A percentile compares a stretch with the other conserved stretches of the same genome.
Conservation (phyloP, 2,329 filamentous ascomycete species). For the Exophiala dermatitidis region DNA sequence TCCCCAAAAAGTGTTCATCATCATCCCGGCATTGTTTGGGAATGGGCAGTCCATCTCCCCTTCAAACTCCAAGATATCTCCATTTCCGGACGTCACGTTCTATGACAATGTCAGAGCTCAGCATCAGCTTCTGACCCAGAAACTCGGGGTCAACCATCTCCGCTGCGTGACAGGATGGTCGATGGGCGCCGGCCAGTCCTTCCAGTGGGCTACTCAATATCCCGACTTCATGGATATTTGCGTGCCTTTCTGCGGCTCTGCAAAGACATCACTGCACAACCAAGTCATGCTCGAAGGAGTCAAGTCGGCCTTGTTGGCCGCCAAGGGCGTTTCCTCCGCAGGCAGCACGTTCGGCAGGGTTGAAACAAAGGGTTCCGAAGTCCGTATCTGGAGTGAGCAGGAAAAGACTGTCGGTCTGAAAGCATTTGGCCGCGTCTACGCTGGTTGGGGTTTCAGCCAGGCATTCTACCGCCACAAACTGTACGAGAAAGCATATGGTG, state of each 20-base stretch:
- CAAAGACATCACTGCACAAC: slow-evolving; percentile 59
- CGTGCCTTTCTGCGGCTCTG: slow-evolving; percentile 60
- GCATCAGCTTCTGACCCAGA: slow-evolving; percentile 57
- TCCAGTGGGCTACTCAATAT: slow-evolving; percentile 57
- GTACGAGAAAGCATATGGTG: slow-evolving; percentile 59
- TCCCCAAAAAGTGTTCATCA: slow-evolving; percentile 60
- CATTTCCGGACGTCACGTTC: slow-evolving; percentile 57
- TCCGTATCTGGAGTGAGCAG: slow-evolving; percentile 45
- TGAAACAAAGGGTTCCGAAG: slow-evolving; percentile 34
- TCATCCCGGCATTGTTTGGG: slow-evolving; percentile 62
- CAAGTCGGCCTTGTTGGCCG: slow-evolving; percentile 53
- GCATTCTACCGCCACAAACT: slow-evolving; percentile 67
- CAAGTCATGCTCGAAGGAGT: slow-evolving; percentile 61
- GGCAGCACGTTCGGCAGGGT: slow-evolving; percentile 45
- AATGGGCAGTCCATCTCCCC: slow-evolving; percentile 63
- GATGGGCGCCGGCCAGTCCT: slow-evolving; percentile 63
- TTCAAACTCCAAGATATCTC: slow-evolving; percentile 51
- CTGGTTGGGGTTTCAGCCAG: slow-evolving; percentile 72
- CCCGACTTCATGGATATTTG: slow-evolving; percentile 59
- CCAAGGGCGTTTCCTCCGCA: slow-evolving; percentile 48
- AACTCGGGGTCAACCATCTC: slow-evolving; percentile 54
- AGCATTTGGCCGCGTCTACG: slow-evolving; percentile 67
- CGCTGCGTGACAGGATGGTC: slow-evolving; percentile 61
- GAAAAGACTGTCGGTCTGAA: slow-evolving; percentile 55
- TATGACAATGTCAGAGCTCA: slow-evolving; percentile 66